Percentiles rank a stretch among this genome's conserved stretches.
phyloP scores from a whole-genome alignment of 108 stramenopile species.

The Nannochloropsis gaditana region DNA sequence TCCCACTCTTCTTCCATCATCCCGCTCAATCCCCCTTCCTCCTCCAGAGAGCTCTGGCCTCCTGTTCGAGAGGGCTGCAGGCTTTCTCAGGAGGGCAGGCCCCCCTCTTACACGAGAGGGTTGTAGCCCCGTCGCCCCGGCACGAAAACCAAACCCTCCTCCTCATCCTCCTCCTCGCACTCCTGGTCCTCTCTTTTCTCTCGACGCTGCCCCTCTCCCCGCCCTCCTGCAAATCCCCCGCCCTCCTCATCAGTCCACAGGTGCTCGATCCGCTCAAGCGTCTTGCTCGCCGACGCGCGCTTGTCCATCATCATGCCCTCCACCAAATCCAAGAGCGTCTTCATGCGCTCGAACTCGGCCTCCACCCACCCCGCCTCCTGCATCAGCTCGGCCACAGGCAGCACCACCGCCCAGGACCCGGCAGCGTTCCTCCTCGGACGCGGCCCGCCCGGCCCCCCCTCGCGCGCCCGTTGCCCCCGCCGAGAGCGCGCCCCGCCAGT shows the following conservation, averaged over 20 bases:
- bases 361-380: slow-evolving; percentile 1
- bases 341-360: neutral
- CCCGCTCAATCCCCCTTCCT: too few species aligned
- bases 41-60: too few species aligned
- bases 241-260: neutral
- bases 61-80: neutral
- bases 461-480: neutral
- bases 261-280: neutral
- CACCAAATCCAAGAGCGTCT: neutral
- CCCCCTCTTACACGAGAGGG: neutral
- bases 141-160: neutral
- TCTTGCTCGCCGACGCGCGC: neutral
- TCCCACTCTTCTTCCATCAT: too few species aligned
- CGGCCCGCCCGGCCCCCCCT: neutral
- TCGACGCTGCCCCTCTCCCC: neutral
- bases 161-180: neutral
- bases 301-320: neutral
- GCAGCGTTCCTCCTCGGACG: neutral
- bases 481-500: neutral
- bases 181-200: neutral
- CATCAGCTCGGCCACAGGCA: neutral
- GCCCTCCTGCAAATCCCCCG: neutral
- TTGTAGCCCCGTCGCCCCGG: neutral
- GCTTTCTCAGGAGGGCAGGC: neutral
- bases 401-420: neutral